These are phyloP conservation scores for Vigna trinervia DNA, from an alignment of 306 rosid species.

Conservation along the genomic window DNA sequence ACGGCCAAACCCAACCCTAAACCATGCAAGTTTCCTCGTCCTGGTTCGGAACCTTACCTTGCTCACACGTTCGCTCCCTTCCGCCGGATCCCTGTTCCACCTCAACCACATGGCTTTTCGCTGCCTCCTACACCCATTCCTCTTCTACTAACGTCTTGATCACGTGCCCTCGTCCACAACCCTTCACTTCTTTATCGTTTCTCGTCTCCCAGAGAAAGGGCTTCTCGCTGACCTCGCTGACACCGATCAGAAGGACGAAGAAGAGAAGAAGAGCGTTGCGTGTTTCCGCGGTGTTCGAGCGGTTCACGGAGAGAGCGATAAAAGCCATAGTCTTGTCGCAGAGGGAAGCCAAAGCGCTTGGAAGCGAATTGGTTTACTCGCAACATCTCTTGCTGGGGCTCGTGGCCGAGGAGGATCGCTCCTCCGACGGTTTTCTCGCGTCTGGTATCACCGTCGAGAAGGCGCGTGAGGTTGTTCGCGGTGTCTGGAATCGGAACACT, in stretches of 20 bases:
- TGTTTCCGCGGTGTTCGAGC: constrained; percentile 70
- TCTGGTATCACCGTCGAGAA: constrained; percentile 64
- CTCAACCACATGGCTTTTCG: neutral
- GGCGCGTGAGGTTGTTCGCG: constrained; percentile 69
- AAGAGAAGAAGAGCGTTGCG: constrained; percentile 33
- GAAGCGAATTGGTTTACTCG: constrained; percentile 62
- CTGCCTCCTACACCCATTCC: constrained; percentile 37
- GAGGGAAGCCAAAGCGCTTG: constrained; percentile 71
- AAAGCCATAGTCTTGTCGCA: constrained; percentile 74
- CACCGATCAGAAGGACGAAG: constrained; percentile 24
- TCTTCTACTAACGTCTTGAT: constrained; percentile 21
- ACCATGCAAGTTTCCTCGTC: constrained; percentile 57
- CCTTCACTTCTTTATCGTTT: constrained; percentile 37
- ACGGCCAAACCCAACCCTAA: neutral
- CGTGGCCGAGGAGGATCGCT: constrained; percentile 72
- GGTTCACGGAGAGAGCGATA: constrained; percentile 84
- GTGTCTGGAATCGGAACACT: constrained; percentile 50
- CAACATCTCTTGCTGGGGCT: constrained; percentile 87
- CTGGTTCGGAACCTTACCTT: constrained; percentile 35
- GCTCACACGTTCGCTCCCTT: constrained; percentile 17
- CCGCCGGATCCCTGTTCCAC: constrained; percentile 38
- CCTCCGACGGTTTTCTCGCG: constrained; percentile 63
- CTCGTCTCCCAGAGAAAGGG: constrained; percentile 37
- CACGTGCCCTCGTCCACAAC: constrained; percentile 22
- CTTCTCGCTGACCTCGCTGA: neutral